Evolutionary conservation across 2,329 filamentous ascomycete genomes (phyloP).

Genomic region (Drechmeria coniospora): DNA sequence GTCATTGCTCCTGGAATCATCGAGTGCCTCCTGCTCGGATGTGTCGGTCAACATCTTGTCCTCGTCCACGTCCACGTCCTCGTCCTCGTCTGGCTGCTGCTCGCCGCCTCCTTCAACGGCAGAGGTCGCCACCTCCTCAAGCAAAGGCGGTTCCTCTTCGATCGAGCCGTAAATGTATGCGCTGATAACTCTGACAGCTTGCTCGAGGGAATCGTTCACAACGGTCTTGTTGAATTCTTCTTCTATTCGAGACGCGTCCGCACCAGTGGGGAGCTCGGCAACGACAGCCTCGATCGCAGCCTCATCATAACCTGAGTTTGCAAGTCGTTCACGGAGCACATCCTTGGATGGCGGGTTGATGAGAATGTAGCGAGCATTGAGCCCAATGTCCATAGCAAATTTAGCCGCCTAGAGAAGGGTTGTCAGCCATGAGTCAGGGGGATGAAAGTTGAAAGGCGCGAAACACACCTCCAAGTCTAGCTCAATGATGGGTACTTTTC

Average conservation of each 20-base stretch:
- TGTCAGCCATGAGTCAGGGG: background rate
- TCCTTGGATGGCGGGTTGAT: constrained; percentile 25
- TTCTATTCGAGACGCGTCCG: constrained; percentile 11
- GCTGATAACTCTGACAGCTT: constrained; percentile 9
- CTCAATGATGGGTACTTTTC: constrained; percentile 44
- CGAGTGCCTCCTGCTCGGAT: background rate
- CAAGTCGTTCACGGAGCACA: constrained; percentile 13
- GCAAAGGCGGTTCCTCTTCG: constrained; percentile 5
- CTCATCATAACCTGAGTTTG: constrained; percentile 11
- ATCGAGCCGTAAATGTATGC: constrained; percentile 16
- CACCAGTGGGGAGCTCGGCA: constrained; percentile 8
- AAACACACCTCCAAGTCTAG: constrained; percentile 34
- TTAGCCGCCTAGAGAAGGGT: constrained; percentile 29
- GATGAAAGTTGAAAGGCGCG: background rate
- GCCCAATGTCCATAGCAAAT: constrained; percentile 41
- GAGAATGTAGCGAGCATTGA: constrained; percentile 38
- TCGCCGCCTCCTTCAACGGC: background rate
- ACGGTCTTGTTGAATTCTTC: constrained; percentile 14
- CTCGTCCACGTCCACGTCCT: constrained; percentile 6
- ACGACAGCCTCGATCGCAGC: constrained; percentile 10
- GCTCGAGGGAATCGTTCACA: constrained; percentile 11
- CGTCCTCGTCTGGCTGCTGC: constrained; percentile 4
- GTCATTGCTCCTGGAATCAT: no score
- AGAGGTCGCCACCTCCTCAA: constrained; percentile 3
- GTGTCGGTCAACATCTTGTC: constrained; percentile 1